phyloP scores from a whole-genome alignment of 2,329 filamentous ascomycete genomes.

The Aspergillus pseudoterreus region DNA sequence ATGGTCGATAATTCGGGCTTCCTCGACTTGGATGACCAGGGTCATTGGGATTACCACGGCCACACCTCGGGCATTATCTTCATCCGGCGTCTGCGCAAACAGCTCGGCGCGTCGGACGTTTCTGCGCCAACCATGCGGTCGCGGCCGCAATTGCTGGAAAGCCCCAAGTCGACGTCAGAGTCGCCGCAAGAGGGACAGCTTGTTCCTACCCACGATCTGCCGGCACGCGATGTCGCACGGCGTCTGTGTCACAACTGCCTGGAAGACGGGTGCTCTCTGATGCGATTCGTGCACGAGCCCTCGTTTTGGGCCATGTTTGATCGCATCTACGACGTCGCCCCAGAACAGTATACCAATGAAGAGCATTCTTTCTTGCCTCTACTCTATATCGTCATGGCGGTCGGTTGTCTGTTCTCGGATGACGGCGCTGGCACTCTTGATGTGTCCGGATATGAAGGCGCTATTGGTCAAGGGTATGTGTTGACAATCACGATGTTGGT shows the following conservation, averaged over 20 bases:
- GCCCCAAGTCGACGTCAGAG: constrained; percentile 60
- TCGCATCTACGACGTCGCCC: constrained; percentile 67
- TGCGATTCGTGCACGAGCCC: constrained; percentile 76
- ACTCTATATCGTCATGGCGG: constrained; percentile 65
- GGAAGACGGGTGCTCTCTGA: constrained; percentile 59
- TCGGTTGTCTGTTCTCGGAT: constrained; percentile 70
- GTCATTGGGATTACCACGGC: constrained; percentile 93
- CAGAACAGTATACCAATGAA: constrained; percentile 59
- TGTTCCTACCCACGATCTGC: constrained; percentile 63
- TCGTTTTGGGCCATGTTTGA: constrained; percentile 76
- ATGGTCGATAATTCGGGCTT: constrained; percentile 94
- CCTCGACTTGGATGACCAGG: constrained; percentile 84
- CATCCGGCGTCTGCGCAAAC: constrained; percentile 78
- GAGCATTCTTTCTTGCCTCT: constrained; percentile 68
- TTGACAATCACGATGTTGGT: not conserved
- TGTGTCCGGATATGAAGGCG: constrained; percentile 45
- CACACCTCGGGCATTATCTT: constrained; percentile 90
- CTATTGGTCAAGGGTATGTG: constrained; percentile 54
- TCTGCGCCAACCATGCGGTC: constrained; percentile 52
- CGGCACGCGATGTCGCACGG: constrained; percentile 56
- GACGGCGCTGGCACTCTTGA: constrained; percentile 50
- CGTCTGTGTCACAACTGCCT: constrained; percentile 58
- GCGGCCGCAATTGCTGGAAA: constrained; percentile 60
- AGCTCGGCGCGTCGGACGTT: constrained; percentile 66
- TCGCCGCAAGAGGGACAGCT: constrained; percentile 59